Evolutionary conservation across 371 early-diverging fungal species (phyloP), one percentile per base, ranked within the genome.

Genomic region (Apophysomyces sp.): DNA sequence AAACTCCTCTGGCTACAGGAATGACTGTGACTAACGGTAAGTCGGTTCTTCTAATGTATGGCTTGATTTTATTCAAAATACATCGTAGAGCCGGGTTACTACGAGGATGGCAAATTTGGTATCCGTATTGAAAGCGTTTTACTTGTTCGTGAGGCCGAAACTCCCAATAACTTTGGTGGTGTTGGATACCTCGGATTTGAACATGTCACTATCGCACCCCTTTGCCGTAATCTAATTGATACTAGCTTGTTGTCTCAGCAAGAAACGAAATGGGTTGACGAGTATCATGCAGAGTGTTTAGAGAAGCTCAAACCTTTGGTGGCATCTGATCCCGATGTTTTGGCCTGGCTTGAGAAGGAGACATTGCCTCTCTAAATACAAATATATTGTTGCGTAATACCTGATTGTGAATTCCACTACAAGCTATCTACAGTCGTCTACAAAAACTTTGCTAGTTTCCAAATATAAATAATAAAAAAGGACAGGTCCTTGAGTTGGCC

Each of bases 121-220:
- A 97, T 99, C 58, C 95, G 99, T 74, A 98, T 99, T 67, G 99
- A 99, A 76, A 98, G 98, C 71, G 86, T 96, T 12, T 84, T 79
- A 67, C 52, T 89, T 28, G 86, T 92, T 15, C 86, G 84, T 31
- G 79, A 86, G 52, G 80, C 69, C 6, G 68, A 86, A 1, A 90
- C 94, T 0, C 69, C 80, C 44, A 67, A 91, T 71, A 86, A 89
- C 70, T 95, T 94, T 83, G 93, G 92, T 24, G 90, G 88, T 18
- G 69, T 78, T 9, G 88, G 85, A 3, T 95, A 87, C 64, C 82
- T 92, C 54, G 92, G 87, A 2, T 96, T 98, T 74, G 97, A 98
- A 73, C 89, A 92, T 60, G 89, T 97, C n/a, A 98, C 98, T 4
- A 63, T 95, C 66, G 92, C 86, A 2, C 96, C 95, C 21, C 87